A percentile compares a stretch with the other conserved stretches of the same genome.
These are phyloP conservation scores for rapeseed (Brassica napus) DNA, from an alignment of 345 rosid species.

Conservation along the genomic window Da-Ae NC_063452.1:19956501-19957000, in stretches of 20 bases:
- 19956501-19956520: conserved; percentile 63
- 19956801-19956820: conserved; percentile 9
- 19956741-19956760: neutral
- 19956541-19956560: conserved; percentile 74
- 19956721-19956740: conserved; percentile 55
- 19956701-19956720: conserved; percentile 30
- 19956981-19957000: conserved; percentile 11
- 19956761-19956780: conserved; percentile 5
- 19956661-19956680: too few species aligned
- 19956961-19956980: conserved; percentile 11
- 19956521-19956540: conserved; percentile 46
- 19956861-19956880: conserved; percentile 33
- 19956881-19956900: neutral
- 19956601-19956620: conserved; percentile 37
- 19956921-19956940: neutral
- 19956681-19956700: conserved; percentile 37
- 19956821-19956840: conserved; percentile 33
- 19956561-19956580: conserved; percentile 69
- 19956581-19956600: conserved; percentile 31
- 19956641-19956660: neutral
- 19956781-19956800: conserved; percentile 1
- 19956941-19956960: neutral
- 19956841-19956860: conserved; percentile 36
- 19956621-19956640: conserved; percentile 9
- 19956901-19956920: neutral